Conservation (phyloP, 495 filamentous ascomycete species). For the Annulohypoxylon maeteangense region DNA sequence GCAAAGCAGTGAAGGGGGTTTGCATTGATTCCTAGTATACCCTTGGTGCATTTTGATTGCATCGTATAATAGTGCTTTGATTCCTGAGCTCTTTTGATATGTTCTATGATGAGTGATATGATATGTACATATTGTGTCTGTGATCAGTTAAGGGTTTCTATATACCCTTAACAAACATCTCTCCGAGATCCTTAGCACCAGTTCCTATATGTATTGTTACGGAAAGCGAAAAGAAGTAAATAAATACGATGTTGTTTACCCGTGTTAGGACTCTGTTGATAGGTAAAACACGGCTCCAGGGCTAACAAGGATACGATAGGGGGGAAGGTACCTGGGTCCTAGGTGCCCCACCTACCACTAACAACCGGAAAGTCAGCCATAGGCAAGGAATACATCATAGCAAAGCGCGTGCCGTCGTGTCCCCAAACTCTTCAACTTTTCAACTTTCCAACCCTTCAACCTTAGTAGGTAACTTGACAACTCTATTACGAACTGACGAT, state of each 20-base stretch:
- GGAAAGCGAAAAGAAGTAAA: too few species aligned
- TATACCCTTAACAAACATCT: background rate
- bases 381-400: background rate
- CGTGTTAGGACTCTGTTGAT: background rate
- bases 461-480: background rate
- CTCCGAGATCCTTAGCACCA: too few species aligned
- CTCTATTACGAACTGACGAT: background rate
- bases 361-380: background rate
- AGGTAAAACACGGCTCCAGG: background rate
- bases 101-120: background rate
- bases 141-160: background rate
- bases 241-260: background rate
- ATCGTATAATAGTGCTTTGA: conserved; percentile 17
- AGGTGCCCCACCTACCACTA: background rate
- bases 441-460: background rate
- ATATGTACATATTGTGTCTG: background rate
- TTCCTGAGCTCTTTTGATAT: background rate
- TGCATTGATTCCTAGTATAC: conserved; percentile 26
- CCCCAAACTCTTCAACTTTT: background rate
- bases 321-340: background rate
- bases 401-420: background rate
- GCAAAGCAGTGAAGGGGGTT: background rate
- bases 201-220: too few species aligned
- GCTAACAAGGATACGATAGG: background rate
- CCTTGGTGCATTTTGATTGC: conserved; percentile 13